Evolutionary conservation across 139 green algal genomes (phyloP).

Genomic region (Micromonas pusilla): DNA sequence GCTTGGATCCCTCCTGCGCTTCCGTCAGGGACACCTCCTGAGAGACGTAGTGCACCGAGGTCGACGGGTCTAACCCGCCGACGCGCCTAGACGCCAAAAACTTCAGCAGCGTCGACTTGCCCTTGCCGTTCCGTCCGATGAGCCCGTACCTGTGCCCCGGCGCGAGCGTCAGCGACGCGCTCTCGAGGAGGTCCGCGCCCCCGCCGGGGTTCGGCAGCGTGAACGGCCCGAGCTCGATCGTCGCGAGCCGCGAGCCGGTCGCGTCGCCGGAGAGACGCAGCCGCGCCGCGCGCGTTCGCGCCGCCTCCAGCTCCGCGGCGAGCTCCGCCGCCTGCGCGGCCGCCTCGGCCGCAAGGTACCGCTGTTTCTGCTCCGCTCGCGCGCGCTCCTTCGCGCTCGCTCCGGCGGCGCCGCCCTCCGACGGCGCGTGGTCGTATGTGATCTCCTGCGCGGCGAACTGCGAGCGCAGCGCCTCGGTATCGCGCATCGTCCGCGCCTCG

Average conservation of each 20-base stretch:
- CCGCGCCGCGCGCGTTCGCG: conserved; percentile 17
- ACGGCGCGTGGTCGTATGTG: neutral
- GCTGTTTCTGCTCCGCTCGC: neutral
- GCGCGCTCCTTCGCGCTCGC: neutral
- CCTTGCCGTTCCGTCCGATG: conserved; percentile 40
- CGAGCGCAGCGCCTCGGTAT: neutral
- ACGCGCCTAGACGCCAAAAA: conserved; percentile 27
- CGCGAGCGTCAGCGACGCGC: conserved; percentile 19
- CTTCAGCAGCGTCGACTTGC: conserved; percentile 40
- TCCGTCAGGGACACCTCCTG: conserved; percentile 32
- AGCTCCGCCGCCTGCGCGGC: conserved; percentile 10
- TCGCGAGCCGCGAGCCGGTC: neutral
- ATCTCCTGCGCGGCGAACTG: neutral
- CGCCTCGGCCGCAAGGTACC: neutral
- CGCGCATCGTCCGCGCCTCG: neutral
- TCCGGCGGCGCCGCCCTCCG: neutral
- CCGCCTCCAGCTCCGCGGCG: conserved; percentile 24
- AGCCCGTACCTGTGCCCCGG: conserved; percentile 34
- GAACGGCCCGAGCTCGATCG: conserved; percentile 28
- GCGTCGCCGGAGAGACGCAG: neutral
- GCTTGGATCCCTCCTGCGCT: conserved; percentile 23
- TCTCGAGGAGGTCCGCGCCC: conserved; percentile 30
- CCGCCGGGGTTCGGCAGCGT: conserved; percentile 35
- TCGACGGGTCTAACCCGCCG: neutral
- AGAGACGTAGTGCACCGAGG: conserved; percentile 35